Base-by-base conservation (phyloP, 495 filamentous ascomycete genomes). In the Hypoxylon fragiforme region DNA sequence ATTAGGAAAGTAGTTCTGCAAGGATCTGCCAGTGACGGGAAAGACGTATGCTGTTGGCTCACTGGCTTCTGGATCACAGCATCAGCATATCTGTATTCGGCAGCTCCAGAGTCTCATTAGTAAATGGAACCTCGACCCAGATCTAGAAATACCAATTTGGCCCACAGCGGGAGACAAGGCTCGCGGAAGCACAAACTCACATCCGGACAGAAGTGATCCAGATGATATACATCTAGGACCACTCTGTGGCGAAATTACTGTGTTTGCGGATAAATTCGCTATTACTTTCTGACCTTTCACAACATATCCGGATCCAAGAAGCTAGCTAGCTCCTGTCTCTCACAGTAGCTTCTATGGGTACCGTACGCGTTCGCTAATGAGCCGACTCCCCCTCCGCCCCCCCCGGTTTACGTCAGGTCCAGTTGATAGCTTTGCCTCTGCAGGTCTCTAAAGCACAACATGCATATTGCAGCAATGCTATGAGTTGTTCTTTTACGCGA, bases 131-230 rank as follows among this genome's bases (percentile, higher is more conserved):
- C 50, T 52, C 60, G 55, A 60, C 60, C 60, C 60, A 60, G 60
- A 60, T 60, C 60, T 60, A 64, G 56, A 64, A 64, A 63, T 58
- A 37, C 46, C 53, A 64, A 64, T 54, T 52, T 39, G 55, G 51
- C 60, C 55, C 55, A 64, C 55, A 60, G 55, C 55, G 60, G 60
- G 56, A 64, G 56, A 60, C 60, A 64, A 59, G 60, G 49, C 60
- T 60, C 60, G 60, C 60, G 60, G 60, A 64, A 60, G 60, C 60
- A 64, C 36, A 21, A 64, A 8, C 56, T 54, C 50, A 58, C 60
- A 60, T 60, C 60, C 60, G 60, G 60, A 30, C 28, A 60, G 56
- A 48, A 53, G 60, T 54, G 50, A 64, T 60, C 60, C 55, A 60
- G 60, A 60, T 64, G 60, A 64, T 64, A 51, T 60, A 56, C 60